Conservation (phyloP, 148 eudicot genomes). For the Nyssa sinensis region DNA sequence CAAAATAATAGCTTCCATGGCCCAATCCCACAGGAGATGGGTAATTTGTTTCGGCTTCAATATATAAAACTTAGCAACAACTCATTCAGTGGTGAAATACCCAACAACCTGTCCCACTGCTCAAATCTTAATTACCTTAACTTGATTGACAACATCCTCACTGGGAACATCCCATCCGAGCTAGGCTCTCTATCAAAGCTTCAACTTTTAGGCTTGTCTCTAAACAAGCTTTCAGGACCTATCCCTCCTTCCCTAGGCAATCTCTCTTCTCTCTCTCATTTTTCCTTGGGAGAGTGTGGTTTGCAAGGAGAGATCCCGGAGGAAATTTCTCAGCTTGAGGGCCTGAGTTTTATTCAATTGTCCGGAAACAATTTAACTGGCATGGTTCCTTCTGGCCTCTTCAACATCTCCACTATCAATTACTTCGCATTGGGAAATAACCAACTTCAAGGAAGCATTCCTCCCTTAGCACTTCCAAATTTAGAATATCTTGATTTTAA, state of each 20-base stretch:
- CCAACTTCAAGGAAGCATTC: constrained; percentile 16
- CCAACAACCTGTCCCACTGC: too few species aligned
- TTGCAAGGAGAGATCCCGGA: neutral
- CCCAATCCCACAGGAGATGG: neutral
- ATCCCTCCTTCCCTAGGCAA: constrained; percentile 21
- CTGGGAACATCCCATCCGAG: too few species aligned
- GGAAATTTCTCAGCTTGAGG: too few species aligned
- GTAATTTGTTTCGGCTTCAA: constrained; percentile 1
- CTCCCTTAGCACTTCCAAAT: neutral
- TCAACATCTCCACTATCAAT: neutral
- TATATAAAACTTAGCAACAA: too few species aligned
- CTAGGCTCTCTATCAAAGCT: too few species aligned
- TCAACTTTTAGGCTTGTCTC: too few species aligned
- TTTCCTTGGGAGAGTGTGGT: neutral
- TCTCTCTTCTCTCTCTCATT: constrained; percentile 6
- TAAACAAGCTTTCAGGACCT: too few species aligned
- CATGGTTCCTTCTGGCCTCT: constrained; percentile 1
- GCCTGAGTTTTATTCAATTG: too few species aligned
- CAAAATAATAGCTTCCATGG: too few species aligned
- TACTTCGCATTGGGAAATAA: neutral
- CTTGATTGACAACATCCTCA: too few species aligned
- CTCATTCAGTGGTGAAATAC: too few species aligned
- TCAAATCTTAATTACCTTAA: too few species aligned
- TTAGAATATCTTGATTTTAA: neutral
- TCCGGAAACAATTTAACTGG: neutral